A percentile compares a stretch with the other conserved stretches of the same genome.
These are phyloP conservation scores for Paraphysoderma sedebokerense DNA, from an alignment of 371 early-diverging fungal species.

Conservation along the genomic window DNA sequence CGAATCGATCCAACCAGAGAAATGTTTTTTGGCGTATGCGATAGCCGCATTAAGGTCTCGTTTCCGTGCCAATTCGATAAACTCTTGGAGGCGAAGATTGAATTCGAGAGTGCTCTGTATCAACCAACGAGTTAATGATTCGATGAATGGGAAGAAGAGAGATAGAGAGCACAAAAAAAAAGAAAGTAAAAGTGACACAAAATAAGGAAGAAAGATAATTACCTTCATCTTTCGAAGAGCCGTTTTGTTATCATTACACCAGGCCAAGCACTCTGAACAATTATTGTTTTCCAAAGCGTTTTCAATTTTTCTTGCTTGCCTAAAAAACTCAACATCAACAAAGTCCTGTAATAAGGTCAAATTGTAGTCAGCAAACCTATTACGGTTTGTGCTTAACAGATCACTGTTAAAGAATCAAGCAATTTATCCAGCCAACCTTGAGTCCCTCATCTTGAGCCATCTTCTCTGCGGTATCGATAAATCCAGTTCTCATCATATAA, in stretches of 20 bases:
- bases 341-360: slow-evolving; percentile 34
- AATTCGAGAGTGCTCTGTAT: slow-evolving; percentile 79
- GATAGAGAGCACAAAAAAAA: not conserved
- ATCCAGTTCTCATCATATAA: slow-evolving; percentile 76
- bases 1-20: slow-evolving; percentile 50
- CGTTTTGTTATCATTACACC: slow-evolving; percentile 84
- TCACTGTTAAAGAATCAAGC: no score
- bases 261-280: slow-evolving; percentile 68
- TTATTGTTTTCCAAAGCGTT: slow-evolving; percentile 47
- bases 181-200: not conserved
- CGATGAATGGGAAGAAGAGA: not conserved
- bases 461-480: slow-evolving; percentile 47
- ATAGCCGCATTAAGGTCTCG: slow-evolving; percentile 53
- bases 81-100: slow-evolving; percentile 81
- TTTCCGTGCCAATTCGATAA: slow-evolving; percentile 59
- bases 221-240: slow-evolving; percentile 63
- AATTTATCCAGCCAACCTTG: slow-evolving; percentile 30
- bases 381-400: no score
- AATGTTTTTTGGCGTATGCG: slow-evolving; percentile 59
- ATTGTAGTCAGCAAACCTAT: not conserved
- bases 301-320: slow-evolving; percentile 56
- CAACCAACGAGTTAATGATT: not conserved
- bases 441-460: slow-evolving; percentile 42
- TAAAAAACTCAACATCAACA: slow-evolving; percentile 78
- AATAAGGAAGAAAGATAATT: not conserved